Evolutionary conservation across 768 basidiomycete genomes (phyloP).

Genomic region (Panaeolus cyanescens): DNA sequence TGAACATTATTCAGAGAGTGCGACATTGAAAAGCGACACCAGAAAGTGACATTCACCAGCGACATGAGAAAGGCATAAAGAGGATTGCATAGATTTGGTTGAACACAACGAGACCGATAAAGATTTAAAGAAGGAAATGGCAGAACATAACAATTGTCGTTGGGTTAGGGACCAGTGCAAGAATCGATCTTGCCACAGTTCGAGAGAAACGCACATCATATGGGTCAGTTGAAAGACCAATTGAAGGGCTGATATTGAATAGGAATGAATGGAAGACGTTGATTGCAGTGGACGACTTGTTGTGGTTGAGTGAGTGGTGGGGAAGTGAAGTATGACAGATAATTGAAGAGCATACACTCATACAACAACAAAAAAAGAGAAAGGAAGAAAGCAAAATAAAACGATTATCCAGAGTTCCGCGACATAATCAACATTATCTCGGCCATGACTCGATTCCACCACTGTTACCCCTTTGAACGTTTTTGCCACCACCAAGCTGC

Average conservation of each 20-base stretch:
- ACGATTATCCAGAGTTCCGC: conserved; percentile 1
- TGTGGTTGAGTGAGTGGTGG: neutral
- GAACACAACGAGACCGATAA: neutral
- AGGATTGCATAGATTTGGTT: conserved; percentile 11
- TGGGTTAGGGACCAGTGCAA: neutral
- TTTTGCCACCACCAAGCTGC: conserved; percentile 46
- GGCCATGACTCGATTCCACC: conserved; percentile 73
- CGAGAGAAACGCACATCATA: conserved; percentile 5
- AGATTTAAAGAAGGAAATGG: conserved; percentile 8
- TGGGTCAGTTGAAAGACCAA: neutral
- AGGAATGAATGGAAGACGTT: conserved; percentile 7
- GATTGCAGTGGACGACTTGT: neutral
- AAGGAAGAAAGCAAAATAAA: conserved; percentile 9
- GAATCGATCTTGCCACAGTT: neutral
- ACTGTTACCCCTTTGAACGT: conserved; percentile 53
- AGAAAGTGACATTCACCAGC: neutral
- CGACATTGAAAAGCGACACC: neutral
- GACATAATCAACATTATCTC: conserved; percentile 45
- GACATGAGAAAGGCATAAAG: conserved; percentile 10
- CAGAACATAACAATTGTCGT: conserved; percentile 3
- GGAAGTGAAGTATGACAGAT: neutral
- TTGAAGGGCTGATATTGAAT: conserved; percentile 5
- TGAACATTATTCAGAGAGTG: neutral
- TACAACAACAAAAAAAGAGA: neutral
- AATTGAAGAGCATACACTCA: conserved; percentile 4